Conservation (phyloP, 371 early-diverging fungal genomes). For the Apophysomyces ossiformis region DNA sequence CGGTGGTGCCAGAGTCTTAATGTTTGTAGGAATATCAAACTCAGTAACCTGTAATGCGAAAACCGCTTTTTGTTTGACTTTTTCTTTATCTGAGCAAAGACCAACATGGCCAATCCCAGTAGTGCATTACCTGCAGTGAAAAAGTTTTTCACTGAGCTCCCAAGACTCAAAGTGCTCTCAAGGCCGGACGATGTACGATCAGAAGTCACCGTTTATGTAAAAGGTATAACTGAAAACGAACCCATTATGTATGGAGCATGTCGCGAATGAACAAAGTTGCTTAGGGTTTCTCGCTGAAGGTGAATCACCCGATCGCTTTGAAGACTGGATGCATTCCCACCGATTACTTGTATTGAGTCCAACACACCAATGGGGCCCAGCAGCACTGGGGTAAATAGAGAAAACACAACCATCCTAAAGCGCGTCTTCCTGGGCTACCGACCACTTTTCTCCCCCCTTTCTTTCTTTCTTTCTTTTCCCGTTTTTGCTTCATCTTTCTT, state of each 20-base stretch:
- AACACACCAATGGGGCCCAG: conserved; percentile 44
- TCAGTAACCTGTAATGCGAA: too few species aligned
- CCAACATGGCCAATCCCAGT: not conserved
- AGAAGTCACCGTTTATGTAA: conserved; percentile 54
- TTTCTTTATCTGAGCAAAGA: too few species aligned
- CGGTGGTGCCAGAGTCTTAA: too few species aligned
- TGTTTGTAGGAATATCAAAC: not conserved
- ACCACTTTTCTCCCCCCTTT: too few species aligned
- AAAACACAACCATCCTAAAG: not conserved
- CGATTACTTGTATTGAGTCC: conserved; percentile 44
- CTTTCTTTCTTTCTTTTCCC: too few species aligned
- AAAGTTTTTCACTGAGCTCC: conserved; percentile 47
- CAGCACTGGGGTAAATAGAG: conserved; percentile 44
- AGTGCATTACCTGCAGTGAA: conserved; percentile 4
- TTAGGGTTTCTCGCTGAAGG: conserved; percentile 36
- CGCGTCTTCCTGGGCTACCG: too few species aligned
- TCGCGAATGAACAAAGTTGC: not conserved
- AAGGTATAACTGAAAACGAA: conserved; percentile 24
- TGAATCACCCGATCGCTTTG: conserved; percentile 51
- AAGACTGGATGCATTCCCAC: conserved; percentile 58
- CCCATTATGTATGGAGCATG: conserved; percentile 41
- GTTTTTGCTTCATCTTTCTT: too few species aligned
- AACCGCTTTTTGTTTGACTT: not conserved
- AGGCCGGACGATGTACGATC: conserved; percentile 33
- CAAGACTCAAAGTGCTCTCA: conserved; percentile 43